Base-by-base conservation (phyloP, 805 yeast genomes). In the Lipomyces spencermartinsiae region DNA sequence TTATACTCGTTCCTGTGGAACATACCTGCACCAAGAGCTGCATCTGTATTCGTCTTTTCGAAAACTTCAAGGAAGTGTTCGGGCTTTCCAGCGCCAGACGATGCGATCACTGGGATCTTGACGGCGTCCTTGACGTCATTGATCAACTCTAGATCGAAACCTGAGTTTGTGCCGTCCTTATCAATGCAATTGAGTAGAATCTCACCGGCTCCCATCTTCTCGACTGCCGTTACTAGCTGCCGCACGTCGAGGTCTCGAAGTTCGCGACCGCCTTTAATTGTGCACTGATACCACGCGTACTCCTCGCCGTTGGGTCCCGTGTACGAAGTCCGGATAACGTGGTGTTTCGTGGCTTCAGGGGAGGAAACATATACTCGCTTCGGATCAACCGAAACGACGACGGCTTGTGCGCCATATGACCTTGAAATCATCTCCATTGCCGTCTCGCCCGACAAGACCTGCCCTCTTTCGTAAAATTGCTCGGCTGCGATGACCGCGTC, bases 11-110 rank as follows among this genome's bases (percentile, higher is more conserved):
- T 93, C 77, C 99, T 85, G 82, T 95, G 99, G 83, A 95, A 95
- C 89, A 95, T 90, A 57, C 99, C 99, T 3, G 99, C 99, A 51
- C 99, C 99, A 54, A 95, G 83, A 19, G 99, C 98, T 56, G 99
- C 99, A 80, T 95, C 99, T 0, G 95, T 89, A 5, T 85, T 83
- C 16, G 98, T 93, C 58, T 89, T 83, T 58, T 82, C 83, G 76
- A 95, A 95, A 1, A 92, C 99, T 71, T 95, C 92, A 71, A 86
- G 87, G 77, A 95, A 95, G 80, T 95, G 98, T 61, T 83, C 85
- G 1, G 99, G 99, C 29, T 82, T 86, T 62, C 99, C 99, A 5
- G 99, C 99, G 64, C 99, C 99, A 70, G 96, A 89, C 6, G 98
- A 93, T 0, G 99, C 98, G 78, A 95, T 95, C 1, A 95, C 98